A percentile compares a stretch with the other conserved stretches of the same genome.
phyloP scores from a whole-genome alignment of 1,139 yeast genomes.

The Scheffersomyces insectosa region DNA sequence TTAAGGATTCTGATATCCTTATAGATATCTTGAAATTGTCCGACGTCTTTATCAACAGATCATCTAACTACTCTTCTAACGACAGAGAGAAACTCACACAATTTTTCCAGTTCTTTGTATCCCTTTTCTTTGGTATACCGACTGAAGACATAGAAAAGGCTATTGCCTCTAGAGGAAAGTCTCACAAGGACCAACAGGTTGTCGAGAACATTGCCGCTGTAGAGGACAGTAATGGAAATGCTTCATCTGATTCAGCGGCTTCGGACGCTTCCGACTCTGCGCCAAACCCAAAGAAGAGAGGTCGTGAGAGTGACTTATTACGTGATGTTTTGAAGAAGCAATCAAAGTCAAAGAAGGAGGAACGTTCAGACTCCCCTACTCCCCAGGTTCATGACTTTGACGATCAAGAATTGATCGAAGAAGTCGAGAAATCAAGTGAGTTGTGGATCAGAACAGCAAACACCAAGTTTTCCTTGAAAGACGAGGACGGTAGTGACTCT shows the following conservation, averaged over 20 bases:
- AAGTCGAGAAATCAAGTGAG: slow-evolving; percentile 62
- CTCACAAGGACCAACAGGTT: slow-evolving; percentile 5
- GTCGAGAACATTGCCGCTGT: slow-evolving; percentile 2
- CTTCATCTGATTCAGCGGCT: slow-evolving; percentile 11
- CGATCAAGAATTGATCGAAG: slow-evolving; percentile 36
- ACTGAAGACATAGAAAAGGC: slow-evolving; percentile 31
- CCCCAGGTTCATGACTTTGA: slow-evolving; percentile 33
- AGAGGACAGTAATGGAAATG: slow-evolving; percentile 11
- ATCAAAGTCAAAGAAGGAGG: slow-evolving; percentile 49
- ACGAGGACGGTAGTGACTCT: slow-evolving; percentile 20
- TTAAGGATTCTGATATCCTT: slow-evolving; percentile 67
- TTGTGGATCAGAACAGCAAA: slow-evolving; percentile 60
- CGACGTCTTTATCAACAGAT: slow-evolving; percentile 66
- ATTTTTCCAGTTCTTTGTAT: slow-evolving; percentile 69
- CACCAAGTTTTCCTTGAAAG: slow-evolving; percentile 29
- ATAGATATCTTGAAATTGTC: slow-evolving; percentile 73
- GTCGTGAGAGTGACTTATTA: slow-evolving; percentile 65
- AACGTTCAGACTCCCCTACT: slow-evolving; percentile 34
- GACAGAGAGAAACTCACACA: slow-evolving; percentile 80
- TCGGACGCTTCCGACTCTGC: slow-evolving; percentile 12
- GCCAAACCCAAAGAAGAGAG: slow-evolving; percentile 43
- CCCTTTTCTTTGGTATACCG: slow-evolving; percentile 64
- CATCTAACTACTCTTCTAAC: slow-evolving; percentile 72
- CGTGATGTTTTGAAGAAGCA: slow-evolving; percentile 74
- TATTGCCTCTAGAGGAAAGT: slow-evolving; percentile 21